phyloP scores from a whole-genome alignment of 164 flowering plant genomes.

The Chimonanthus salicifolius region DNA sequence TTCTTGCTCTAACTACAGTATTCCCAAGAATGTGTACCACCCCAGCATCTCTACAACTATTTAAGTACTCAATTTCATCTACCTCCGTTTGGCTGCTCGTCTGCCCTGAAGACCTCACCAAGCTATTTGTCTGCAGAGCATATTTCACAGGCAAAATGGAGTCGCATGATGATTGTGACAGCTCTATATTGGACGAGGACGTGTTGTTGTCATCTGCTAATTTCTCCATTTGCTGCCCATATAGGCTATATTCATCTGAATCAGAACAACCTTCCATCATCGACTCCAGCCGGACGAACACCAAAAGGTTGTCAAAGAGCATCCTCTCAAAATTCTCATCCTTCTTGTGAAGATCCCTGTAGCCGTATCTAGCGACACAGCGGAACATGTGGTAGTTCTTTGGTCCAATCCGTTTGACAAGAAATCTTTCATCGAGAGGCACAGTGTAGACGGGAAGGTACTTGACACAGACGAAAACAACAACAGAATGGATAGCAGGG shows the following conservation, averaged over 20 bases:
- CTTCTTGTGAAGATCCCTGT: constrained; percentile 88
- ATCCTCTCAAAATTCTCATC: constrained; percentile 90
- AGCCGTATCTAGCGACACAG: constrained; percentile 94
- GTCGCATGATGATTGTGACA: constrained; percentile 47
- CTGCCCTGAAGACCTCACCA: constrained; percentile 36
- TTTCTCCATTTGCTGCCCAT: constrained; percentile 46
- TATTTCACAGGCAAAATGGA: constrained; percentile 51
- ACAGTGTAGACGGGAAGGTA: constrained; percentile 95
- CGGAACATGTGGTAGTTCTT: constrained; percentile 91
- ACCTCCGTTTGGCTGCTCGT: constrained; percentile 42
- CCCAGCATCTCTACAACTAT: constrained; percentile 76
- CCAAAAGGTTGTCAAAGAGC: constrained; percentile 64
- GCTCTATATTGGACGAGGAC: constrained; percentile 30
- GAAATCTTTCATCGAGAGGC: constrained; percentile 79
- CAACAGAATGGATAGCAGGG: constrained; percentile 91
- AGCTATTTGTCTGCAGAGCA: constrained; percentile 21
- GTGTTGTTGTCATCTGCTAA: constrained; percentile 39
- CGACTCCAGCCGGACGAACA: constrained; percentile 72
- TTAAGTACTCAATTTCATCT: constrained; percentile 74
- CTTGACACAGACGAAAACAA: constrained; percentile 89
- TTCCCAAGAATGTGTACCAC: constrained; percentile 93
- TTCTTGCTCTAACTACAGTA: constrained; percentile 69
- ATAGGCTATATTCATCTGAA: constrained; percentile 38
- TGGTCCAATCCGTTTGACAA: constrained; percentile 88
- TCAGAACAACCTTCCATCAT: constrained; percentile 97